Base-by-base conservation (phyloP, 2,329 filamentous ascomycete species). In the Tolypocladium inflatum region DNA sequence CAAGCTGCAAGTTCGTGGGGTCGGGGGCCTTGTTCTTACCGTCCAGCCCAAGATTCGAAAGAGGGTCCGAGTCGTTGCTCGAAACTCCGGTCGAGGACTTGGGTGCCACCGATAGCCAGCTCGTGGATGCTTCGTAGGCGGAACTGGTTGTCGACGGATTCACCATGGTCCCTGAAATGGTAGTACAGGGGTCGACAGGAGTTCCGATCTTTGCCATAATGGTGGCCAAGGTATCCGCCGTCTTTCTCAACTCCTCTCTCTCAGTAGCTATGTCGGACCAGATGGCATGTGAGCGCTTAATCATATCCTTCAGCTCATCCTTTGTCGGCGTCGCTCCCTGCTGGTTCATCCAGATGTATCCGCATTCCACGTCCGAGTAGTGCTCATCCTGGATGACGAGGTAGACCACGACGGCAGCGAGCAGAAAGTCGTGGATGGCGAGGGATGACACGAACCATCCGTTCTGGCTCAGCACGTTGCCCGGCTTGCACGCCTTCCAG, bases 371-470 rank as follows among this genome's bases (percentile, higher is more conserved):
- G 9, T 77, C 74, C 41, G 66, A 64, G 59, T 76, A 77, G 43
- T 67, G 67, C 23, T 74, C 71, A 64, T 75, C 77, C 61, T 77
- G 75, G 30, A 78, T 65, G 21, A 78, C 70, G 21, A 87, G 70
- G 60, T 81, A 86, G 4, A 87, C 64, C 17, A 87, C 76, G 77
- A 84, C 83, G 57, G 80, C 78, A 0, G 83, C 83, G 2, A 87
- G 75, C 55, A 87, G 70, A 55, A 83, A 87, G 65, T 87, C 84
- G 55, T 85, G 82, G 55, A 82, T 76, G 13, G 79, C 77, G 4
- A 87, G 70, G 0, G 80, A 80, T 3, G 78, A 80, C 23, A 85
- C 67, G 63, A 85, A 84, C 79, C 82, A 85, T 6, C 77, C 75
- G 42, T 80, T 76, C 37, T 75, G 71, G 60, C 74, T 72, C 17